These are phyloP conservation scores for Leucogyrophana mollusca DNA, from an alignment of 768 basidiomycete genomes.

Conservation along the genomic window DNA sequence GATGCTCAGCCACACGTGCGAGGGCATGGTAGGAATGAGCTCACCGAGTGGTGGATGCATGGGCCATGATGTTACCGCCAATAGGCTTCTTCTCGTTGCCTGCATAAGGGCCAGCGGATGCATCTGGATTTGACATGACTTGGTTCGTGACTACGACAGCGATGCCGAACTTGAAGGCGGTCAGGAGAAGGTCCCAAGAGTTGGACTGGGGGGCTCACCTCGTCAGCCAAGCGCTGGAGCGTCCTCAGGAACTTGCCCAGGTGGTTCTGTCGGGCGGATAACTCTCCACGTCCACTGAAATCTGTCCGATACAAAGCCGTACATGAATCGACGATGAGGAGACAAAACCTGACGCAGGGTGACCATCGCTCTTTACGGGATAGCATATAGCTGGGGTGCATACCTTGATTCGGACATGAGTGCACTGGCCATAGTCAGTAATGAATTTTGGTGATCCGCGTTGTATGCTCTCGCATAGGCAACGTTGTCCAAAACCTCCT, in stretches of 20 bases:
- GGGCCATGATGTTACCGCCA: constrained; percentile 98
- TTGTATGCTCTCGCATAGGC: constrained; percentile 99
- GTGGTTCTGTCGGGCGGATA: constrained; percentile 93
- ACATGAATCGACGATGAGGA: constrained; percentile 95
- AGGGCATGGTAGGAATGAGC: constrained; percentile 10
- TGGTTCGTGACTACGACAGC: constrained; percentile 98
- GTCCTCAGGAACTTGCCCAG: constrained; percentile 94
- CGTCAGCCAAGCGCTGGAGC: constrained; percentile 91
- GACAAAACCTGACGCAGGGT: constrained; percentile 69
- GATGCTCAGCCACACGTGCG: constrained; percentile 8
- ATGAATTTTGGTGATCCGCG: constrained; percentile 91
- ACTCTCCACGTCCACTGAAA: constrained; percentile 92
- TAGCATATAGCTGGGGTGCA: constrained; percentile 16
- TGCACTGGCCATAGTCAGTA: constrained; percentile 92
- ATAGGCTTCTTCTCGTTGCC: constrained; percentile 97
- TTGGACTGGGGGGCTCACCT: constrained; percentile 51
- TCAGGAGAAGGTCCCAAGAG: constrained; percentile 6
- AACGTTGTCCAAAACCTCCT: constrained; percentile 97
- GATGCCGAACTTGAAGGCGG: constrained; percentile 77
- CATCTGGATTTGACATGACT: constrained; percentile 99
- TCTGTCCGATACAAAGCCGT: constrained; percentile 96
- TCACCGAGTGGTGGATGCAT: constrained; percentile 95
- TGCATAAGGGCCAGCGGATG: constrained; percentile 83
- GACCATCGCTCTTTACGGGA: constrained; percentile 8
- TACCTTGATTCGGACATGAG: constrained; percentile 99